These are phyloP conservation scores for Myrmaecium sp. DNA, from an alignment of 2,329 filamentous ascomycete species.

Conservation along the genomic window DNA sequence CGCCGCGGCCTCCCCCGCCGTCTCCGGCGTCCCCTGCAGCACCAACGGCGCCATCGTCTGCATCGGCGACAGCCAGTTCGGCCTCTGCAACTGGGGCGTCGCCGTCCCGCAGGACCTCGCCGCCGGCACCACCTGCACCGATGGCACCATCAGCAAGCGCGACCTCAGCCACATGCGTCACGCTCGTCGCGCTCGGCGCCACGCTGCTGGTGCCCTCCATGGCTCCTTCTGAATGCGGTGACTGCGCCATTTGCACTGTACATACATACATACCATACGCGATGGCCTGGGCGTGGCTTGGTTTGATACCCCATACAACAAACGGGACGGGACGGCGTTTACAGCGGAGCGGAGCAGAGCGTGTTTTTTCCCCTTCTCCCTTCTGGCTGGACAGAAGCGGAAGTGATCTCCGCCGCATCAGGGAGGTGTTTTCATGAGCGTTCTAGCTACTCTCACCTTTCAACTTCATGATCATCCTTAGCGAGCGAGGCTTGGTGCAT, in stretches of 20 bases:
- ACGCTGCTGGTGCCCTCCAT: not conserved
- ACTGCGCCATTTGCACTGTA: slow-evolving; percentile 3
- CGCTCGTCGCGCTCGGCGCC: not conserved
- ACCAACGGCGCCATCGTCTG: slow-evolving; percentile 26
- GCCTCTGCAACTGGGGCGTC: slow-evolving; percentile 27
- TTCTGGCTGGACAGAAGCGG: no score
- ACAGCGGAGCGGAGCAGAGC: no score
- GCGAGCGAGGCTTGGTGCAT: no score
- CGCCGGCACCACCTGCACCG: slow-evolving; percentile 23
- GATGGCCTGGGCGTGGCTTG: not conserved
- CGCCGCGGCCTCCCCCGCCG: slow-evolving; percentile 4
- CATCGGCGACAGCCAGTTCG: slow-evolving; percentile 24
- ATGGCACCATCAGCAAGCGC: slow-evolving; percentile 14
- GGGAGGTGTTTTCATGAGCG: no score
- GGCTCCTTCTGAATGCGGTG: slow-evolving; percentile 1
- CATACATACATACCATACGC: not conserved
- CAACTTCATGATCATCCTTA: no score
- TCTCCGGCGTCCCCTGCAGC: slow-evolving; percentile 17
- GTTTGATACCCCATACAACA: no score
- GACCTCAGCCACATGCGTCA: slow-evolving; percentile 4
- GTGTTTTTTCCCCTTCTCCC: no score
- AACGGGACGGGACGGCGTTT: no score
- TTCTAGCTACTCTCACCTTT: no score
- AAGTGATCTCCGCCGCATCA: no score
- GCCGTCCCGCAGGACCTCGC: slow-evolving; percentile 24